A percentile compares a stretch with the other conserved stretches of the same genome.
These are phyloP conservation scores for Macrophomina tecta DNA, from an alignment of 2,329 filamentous ascomycete genomes.

Conservation along the genomic window DNA sequence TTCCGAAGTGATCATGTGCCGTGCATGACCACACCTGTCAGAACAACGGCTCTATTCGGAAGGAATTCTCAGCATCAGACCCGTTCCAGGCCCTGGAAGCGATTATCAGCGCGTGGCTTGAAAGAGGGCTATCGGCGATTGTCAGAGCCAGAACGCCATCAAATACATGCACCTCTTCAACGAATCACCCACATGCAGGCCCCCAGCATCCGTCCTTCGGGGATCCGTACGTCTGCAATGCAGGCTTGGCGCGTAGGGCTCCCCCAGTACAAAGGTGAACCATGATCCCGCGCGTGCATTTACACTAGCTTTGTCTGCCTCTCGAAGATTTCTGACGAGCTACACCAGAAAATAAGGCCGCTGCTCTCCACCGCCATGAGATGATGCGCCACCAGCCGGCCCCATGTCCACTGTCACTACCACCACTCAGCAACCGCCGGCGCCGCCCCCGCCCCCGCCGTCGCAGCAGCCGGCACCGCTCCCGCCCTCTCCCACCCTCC, in stretches of 20 bases:
- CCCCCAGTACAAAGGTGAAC: not conserved
- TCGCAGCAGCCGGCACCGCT: not conserved
- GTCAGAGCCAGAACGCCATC: not conserved
- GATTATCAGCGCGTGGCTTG: not conserved
- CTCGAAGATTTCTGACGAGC: too few relatives aligned
- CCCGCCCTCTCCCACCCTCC: not conserved
- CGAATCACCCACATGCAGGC: not conserved
- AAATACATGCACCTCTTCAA: not conserved
- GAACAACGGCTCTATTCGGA: too few relatives aligned
- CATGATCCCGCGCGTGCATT: not conserved
- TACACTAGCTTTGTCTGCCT: not conserved
- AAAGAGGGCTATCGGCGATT: constrained; percentile 3
- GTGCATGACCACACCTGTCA: too few relatives aligned
- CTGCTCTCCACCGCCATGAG: not conserved
- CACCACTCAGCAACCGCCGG: not conserved
- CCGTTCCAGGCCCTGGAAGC: too few relatives aligned
- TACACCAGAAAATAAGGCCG: too few relatives aligned
- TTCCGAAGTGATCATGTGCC: too few relatives aligned
- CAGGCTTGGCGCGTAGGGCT: constrained; percentile 13
- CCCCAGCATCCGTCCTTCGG: not conserved
- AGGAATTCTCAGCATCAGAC: too few relatives aligned
- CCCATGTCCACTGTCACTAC: not conserved
- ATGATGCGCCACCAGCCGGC: constrained; percentile 5
- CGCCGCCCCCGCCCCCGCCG: not conserved
- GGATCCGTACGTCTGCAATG: not conserved